A percentile compares a stretch with the other conserved stretches of the same genome.
Conservation (phyloP, 352 stramenopile species). For the Globisporangium yorkense region DNA sequence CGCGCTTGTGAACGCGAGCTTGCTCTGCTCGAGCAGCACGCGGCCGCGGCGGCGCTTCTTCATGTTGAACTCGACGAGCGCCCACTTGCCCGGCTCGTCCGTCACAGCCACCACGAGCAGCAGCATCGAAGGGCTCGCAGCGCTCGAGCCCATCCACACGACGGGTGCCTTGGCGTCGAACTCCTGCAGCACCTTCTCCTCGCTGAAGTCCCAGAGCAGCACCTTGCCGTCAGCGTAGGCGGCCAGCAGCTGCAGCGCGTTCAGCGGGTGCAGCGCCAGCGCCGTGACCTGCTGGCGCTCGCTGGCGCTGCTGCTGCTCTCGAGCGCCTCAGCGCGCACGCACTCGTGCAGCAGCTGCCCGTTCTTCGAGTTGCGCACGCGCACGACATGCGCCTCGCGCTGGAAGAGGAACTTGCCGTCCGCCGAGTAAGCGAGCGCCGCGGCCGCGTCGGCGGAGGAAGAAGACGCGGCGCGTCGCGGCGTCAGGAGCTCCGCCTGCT, state of each 20-base stretch:
- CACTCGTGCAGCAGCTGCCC: conserved; percentile 75
- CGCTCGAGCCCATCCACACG: conserved; percentile 68
- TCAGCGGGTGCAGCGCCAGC: conserved; percentile 65
- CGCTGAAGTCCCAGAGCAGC: conserved; percentile 70
- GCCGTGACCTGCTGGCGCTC: conserved; percentile 30
- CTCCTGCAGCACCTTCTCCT: conserved; percentile 59
- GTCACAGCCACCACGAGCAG: conserved; percentile 28
- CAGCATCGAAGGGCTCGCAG: conserved; percentile 48
- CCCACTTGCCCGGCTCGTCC: conserved; percentile 31
- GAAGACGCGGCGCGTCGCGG: conserved; percentile 11
- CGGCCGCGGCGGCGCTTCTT: conserved; percentile 52
- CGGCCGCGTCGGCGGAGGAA: not conserved
- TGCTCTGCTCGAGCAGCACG: conserved; percentile 40
- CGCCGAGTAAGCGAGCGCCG: conserved; percentile 49
- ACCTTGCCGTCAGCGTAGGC: conserved; percentile 64
- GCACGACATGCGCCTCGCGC: conserved; percentile 64
- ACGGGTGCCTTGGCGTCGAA: conserved; percentile 38
- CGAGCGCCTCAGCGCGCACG: conserved; percentile 20
- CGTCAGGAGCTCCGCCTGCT: conserved; percentile 25
- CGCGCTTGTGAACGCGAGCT: conserved; percentile 38
- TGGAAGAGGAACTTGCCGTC: conserved; percentile 79
- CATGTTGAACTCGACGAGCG: conserved; percentile 64
- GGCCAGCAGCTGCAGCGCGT: conserved; percentile 58
- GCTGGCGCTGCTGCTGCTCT: not conserved
- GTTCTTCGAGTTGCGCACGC: conserved; percentile 64